Evolutionary conservation across 768 basidiomycete genomes (phyloP).

Genomic region (Antrodiella citrinella): DNA sequence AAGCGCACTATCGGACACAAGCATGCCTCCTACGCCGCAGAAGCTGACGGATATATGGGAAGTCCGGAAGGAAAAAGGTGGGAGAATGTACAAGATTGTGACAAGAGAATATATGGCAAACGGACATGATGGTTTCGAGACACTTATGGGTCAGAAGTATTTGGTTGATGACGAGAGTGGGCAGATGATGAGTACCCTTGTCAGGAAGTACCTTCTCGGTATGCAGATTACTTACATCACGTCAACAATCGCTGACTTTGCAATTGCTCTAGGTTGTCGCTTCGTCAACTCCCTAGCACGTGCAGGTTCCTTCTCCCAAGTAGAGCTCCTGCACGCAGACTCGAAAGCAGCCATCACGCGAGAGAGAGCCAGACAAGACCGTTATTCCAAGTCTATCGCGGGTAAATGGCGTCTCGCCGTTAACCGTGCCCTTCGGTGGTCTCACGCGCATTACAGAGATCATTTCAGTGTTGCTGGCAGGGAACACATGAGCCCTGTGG

Average conservation of each 20-base stretch:
- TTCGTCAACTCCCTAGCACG: slow-evolving; percentile 63
- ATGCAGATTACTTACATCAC: slow-evolving; percentile 4
- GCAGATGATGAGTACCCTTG: slow-evolving; percentile 66
- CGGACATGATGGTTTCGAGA: slow-evolving; percentile 76
- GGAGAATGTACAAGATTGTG: slow-evolving; percentile 66
- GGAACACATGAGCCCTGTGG: slow-evolving; percentile 75
- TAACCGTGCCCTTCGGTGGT: slow-evolving; percentile 34
- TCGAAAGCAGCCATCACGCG: slow-evolving; percentile 40
- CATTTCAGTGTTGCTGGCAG: slow-evolving; percentile 50
- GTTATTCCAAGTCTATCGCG: slow-evolving; percentile 15
- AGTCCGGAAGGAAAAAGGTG: slow-evolving; percentile 42
- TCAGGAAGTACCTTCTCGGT: slow-evolving; percentile 83
- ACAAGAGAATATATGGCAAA: slow-evolving; percentile 83
- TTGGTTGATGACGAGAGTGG: slow-evolving; percentile 83
- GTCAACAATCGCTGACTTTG: slow-evolving; percentile 5
- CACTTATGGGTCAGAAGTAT: slow-evolving; percentile 55
- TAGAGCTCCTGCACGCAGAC: slow-evolving; percentile 31
- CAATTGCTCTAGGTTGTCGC: slow-evolving; percentile 72
- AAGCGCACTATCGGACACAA: background rate
- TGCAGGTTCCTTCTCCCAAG: slow-evolving; percentile 21
- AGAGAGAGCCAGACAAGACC: slow-evolving; percentile 35
- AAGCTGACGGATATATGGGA: slow-evolving; percentile 39
- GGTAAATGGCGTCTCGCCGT: slow-evolving; percentile 39
- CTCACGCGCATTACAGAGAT: slow-evolving; percentile 46
- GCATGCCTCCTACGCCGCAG: slow-evolving; percentile 2